Percentiles rank a stretch among this genome's conserved stretches.
Evolutionary conservation across 768 basidiomycete species (phyloP).

Genomic region (Russula foetens): DNA sequence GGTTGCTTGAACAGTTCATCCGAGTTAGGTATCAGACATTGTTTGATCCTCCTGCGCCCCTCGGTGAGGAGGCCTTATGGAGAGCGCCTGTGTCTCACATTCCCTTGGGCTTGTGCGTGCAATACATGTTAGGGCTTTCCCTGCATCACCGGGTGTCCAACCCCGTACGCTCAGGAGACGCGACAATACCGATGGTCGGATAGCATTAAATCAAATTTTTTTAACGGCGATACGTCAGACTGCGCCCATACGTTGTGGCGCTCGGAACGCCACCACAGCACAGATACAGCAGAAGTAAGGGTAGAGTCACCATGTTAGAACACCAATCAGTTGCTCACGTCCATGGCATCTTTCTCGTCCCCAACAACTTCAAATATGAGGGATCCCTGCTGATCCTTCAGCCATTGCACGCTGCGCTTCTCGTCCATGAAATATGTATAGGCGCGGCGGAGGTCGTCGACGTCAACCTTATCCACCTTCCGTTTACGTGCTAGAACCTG

Average conservation of each 20-base stretch:
- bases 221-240: neutral
- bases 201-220: neutral
- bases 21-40: neutral
- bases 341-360: slow-evolving; percentile 31
- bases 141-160: neutral
- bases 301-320: neutral
- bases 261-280: neutral
- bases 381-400: slow-evolving; percentile 73
- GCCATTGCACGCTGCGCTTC: slow-evolving; percentile 85
- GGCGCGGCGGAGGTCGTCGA: slow-evolving; percentile 74
- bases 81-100: neutral
- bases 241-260: neutral
- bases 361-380: slow-evolving; percentile 69
- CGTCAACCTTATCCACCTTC: slow-evolving; percentile 72
- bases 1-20: neutral
- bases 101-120: neutral
- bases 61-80: neutral
- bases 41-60: neutral
- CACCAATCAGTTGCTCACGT: slow-evolving; percentile 25
- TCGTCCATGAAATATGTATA: slow-evolving; percentile 93
- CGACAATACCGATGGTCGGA: neutral
- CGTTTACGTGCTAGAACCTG: slow-evolving; percentile 80
- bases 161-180: neutral
- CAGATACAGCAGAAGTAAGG: neutral
- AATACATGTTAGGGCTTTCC: neutral